These are phyloP conservation scores for Asclepias syriaca DNA, from an alignment of 257 asterid species.

Conservation along the genomic window DNA sequence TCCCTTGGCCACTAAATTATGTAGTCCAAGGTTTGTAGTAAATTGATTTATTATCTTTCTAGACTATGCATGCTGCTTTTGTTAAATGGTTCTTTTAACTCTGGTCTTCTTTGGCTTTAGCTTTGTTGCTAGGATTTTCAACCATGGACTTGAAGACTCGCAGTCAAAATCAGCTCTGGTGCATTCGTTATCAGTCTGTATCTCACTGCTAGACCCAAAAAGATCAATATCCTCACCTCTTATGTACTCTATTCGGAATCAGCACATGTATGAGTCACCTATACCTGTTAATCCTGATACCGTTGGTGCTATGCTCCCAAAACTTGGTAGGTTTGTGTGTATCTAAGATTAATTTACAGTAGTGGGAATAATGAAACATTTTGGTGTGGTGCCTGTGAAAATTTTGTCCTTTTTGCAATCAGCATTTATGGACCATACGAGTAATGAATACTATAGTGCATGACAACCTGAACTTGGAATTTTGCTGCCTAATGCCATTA, in stretches of 20 bases:
- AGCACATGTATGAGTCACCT: slow-evolving; percentile 68
- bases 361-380: background rate
- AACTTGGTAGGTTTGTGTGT: slow-evolving; percentile 52
- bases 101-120: slow-evolving; percentile 37
- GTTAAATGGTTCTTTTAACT: slow-evolving; percentile 10
- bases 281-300: slow-evolving; percentile 73
- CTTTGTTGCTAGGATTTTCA: slow-evolving; percentile 83
- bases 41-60: slow-evolving; percentile 12
- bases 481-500: background rate
- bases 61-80: slow-evolving; percentile 5
- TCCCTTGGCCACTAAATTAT: slow-evolving; percentile 79
- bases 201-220: slow-evolving; percentile 88
- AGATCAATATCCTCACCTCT: slow-evolving; percentile 67
- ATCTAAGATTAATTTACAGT: background rate
- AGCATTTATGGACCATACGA: background rate
- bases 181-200: slow-evolving; percentile 79
- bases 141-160: slow-evolving; percentile 80
- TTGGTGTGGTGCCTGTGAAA: background rate
- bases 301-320: slow-evolving; percentile 92
- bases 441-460: background rate
- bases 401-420: background rate
- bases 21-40: slow-evolving; percentile 73
- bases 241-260: slow-evolving; percentile 77
- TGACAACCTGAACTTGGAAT: background rate
- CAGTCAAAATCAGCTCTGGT: slow-evolving; percentile 82